phyloP scores from a whole-genome alignment of 2,329 filamentous ascomycete genomes.

The Talaromyces sp. region DNA sequence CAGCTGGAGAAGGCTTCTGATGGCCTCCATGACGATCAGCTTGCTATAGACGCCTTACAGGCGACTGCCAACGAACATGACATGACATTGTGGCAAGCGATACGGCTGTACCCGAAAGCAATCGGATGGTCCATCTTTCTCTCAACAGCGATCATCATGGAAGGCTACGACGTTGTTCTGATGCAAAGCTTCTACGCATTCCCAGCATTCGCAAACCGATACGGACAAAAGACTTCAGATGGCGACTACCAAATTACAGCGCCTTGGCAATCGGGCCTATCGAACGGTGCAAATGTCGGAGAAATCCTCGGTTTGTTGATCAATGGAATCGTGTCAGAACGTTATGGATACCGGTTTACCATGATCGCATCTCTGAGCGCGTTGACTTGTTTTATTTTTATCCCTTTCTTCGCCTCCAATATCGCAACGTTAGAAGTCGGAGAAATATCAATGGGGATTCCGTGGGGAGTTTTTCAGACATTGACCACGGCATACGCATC shows the following conservation, averaged over 20 bases:
- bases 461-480: conserved; percentile 53
- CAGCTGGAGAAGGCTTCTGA: background rate
- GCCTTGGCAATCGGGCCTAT: conserved; percentile 47
- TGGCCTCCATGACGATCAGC: background rate
- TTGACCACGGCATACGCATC: conserved; percentile 46
- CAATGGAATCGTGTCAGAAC: conserved; percentile 50
- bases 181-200: conserved; percentile 72
- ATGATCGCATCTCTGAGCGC: conserved; percentile 47
- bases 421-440: conserved; percentile 48
- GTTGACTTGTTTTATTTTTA: conserved; percentile 48
- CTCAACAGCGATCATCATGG: conserved; percentile 86
- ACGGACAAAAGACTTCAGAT: conserved; percentile 31
- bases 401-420: conserved; percentile 51
- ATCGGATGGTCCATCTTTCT: conserved; percentile 80
- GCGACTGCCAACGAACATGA: conserved; percentile 51
- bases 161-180: conserved; percentile 79
- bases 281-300: conserved; percentile 42
- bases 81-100: conserved; percentile 71
- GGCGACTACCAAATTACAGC: conserved; percentile 39
- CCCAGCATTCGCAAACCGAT: conserved; percentile 40
- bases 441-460: conserved; percentile 50
- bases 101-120: conserved; percentile 82
- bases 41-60: conserved; percentile 41
- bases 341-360: conserved; percentile 51
- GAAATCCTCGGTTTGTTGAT: conserved; percentile 51